These are phyloP conservation scores for Diaporthe sp. DNA, from an alignment of 2,329 filamentous ascomycete genomes.

Conservation along the genomic window DNA sequence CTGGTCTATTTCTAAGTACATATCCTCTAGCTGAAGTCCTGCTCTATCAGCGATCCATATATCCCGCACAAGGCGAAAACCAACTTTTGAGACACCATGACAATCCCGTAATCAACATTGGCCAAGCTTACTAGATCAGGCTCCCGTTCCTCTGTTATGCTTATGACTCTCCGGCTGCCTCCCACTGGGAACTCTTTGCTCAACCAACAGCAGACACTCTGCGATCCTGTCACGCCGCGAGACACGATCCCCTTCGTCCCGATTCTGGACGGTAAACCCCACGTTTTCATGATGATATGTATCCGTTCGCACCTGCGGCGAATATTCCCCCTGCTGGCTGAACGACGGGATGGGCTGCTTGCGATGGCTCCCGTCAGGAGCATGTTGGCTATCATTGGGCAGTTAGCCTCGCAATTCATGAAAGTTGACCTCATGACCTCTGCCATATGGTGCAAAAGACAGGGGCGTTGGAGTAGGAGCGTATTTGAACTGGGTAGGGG, in stretches of 20 bases:
- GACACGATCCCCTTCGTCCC: background rate
- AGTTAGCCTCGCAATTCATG: background rate
- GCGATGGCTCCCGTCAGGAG: background rate
- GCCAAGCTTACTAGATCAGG: background rate
- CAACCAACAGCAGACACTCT: background rate
- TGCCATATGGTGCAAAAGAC: too few species aligned
- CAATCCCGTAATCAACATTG: background rate
- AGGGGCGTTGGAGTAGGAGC: too few species aligned
- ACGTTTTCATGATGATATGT: background rate
- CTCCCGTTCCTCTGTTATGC: too few species aligned
- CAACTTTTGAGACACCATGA: background rate
- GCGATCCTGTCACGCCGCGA: background rate
- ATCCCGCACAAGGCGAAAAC: background rate
- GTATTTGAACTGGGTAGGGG: background rate
- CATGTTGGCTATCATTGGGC: background rate
- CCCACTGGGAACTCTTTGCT: background rate
- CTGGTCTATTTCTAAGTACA: background rate
- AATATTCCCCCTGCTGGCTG: background rate
- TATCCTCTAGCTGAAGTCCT: too few species aligned
- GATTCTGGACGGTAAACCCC: background rate
- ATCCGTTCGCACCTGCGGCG: background rate
- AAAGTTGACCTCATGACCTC: fast-evolving
- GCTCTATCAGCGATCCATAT: background rate
- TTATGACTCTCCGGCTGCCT: background rate
- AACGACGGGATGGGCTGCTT: background rate